Percentiles rank a stretch among this genome's conserved stretches.
Conservation (phyloP, 2,329 filamentous ascomycete species). For the Colletotrichum phormii region DNA sequence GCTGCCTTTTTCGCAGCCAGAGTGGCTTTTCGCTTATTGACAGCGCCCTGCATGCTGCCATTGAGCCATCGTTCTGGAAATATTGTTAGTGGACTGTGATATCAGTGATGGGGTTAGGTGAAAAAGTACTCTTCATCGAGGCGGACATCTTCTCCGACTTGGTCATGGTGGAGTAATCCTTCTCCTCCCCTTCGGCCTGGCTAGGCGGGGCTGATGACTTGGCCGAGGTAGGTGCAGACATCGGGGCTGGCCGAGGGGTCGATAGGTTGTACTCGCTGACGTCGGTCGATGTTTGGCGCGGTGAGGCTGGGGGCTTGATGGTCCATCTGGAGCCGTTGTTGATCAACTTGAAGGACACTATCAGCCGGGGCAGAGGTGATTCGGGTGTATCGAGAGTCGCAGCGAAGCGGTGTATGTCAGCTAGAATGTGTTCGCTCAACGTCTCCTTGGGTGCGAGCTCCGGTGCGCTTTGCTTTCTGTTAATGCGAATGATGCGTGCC, state of each 20-base stretch:
- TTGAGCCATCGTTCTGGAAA: conserved; percentile 67
- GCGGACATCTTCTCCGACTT: conserved; percentile 76
- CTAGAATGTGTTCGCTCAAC: conserved; percentile 22
- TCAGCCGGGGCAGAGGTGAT: conserved; percentile 11
- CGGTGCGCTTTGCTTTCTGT: conserved; percentile 31
- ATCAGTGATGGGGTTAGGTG: not conserved
- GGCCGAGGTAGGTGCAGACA: conserved; percentile 34
- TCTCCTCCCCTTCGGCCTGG: conserved; percentile 51
- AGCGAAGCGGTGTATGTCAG: conserved; percentile 19
- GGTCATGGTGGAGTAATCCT: conserved; percentile 71
- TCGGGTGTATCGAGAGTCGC: conserved; percentile 7
- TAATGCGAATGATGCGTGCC: conserved; percentile 35
- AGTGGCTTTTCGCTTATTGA: conserved; percentile 70
- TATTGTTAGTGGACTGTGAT: conserved; percentile 41
- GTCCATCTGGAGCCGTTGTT: conserved; percentile 29
- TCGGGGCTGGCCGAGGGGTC: conserved; percentile 25
- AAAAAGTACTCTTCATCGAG: conserved; percentile 72
- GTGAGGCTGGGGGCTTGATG: not conserved
- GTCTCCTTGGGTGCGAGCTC: conserved; percentile 16
- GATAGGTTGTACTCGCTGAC: conserved; percentile 20
- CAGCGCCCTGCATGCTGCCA: conserved; percentile 70
- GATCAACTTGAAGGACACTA: conserved; percentile 29
- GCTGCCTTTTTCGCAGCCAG: conserved; percentile 69
- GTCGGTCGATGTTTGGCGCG: conserved; percentile 35
- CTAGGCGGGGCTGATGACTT: conserved; percentile 35